Percentiles rank a stretch among this genome's conserved stretches.
These are phyloP conservation scores for Macadamia integrifolia DNA, from an alignment of 164 flowering plant genomes.

Conservation along the genomic window DNA sequence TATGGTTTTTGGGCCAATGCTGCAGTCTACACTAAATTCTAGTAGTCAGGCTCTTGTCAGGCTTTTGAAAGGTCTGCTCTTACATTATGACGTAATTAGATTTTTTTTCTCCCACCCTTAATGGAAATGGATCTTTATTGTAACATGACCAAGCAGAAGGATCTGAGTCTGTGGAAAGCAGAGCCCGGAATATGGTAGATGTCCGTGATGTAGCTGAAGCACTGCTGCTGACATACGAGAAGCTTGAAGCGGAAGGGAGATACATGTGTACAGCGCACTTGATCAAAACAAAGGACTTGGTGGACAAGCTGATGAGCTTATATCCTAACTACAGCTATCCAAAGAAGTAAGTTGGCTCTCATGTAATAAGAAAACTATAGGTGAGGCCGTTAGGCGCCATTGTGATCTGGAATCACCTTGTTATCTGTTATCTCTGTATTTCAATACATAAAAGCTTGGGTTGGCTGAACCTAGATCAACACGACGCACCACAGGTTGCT, in stretches of 20 bases:
- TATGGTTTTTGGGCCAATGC: slow-evolving; percentile 44
- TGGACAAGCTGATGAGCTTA: not conserved
- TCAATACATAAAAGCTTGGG: too few species aligned
- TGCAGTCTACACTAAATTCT: slow-evolving; percentile 44
- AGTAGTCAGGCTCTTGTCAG: slow-evolving; percentile 35
- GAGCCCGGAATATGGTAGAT: not conserved
- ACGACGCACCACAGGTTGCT: too few species aligned
- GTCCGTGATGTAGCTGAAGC: slow-evolving; percentile 1
- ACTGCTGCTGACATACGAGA: not conserved
- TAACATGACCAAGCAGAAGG: not conserved
- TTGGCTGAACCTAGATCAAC: too few species aligned
- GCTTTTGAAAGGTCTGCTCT: slow-evolving; percentile 36
- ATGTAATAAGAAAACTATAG: too few species aligned
- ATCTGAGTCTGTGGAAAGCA: not conserved
- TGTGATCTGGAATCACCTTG: too few species aligned
- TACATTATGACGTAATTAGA: not conserved
- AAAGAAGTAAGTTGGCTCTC: not conserved
- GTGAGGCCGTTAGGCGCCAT: too few species aligned
- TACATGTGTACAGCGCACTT: not conserved
- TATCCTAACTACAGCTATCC: slow-evolving; percentile 1
- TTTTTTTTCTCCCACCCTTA: not conserved
- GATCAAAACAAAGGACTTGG: not conserved
- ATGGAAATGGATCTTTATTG: too few species aligned
- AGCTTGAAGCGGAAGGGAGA: not conserved
- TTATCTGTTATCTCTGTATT: too few species aligned